Conservation (phyloP, 2,329 filamentous ascomycete species). For the Colletotrichum neosansevieriae region DNA sequence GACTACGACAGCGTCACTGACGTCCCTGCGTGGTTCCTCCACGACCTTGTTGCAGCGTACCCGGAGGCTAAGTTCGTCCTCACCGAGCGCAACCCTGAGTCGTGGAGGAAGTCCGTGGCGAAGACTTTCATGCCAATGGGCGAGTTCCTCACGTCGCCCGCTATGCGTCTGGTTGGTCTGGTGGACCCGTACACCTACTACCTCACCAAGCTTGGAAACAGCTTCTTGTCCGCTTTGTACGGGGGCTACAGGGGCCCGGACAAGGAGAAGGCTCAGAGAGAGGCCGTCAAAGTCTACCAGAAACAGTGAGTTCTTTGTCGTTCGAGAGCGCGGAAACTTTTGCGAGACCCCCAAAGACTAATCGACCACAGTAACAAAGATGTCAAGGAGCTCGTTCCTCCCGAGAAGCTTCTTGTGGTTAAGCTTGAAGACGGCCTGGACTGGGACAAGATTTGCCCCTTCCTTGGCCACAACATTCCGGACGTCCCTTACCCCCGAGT, state of each 20-base stretch:
- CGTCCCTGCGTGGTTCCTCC: slow-evolving; percentile 46
- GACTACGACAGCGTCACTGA: slow-evolving; percentile 48
- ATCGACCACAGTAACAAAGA: slow-evolving; percentile 42
- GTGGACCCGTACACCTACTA: slow-evolving; percentile 26
- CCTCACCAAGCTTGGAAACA: slow-evolving; percentile 1
- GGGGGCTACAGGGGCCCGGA: not conserved
- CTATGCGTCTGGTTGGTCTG: not conserved
- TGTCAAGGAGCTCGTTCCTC: slow-evolving; percentile 44
- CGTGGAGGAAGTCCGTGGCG: slow-evolving; percentile 47
- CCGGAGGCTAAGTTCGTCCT: slow-evolving; percentile 53
- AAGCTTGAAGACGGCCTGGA: slow-evolving; percentile 51
- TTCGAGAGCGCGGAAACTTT: not conserved
- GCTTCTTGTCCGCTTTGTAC: slow-evolving; percentile 11
- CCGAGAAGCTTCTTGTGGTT: slow-evolving; percentile 46
- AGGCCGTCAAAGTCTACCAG: slow-evolving; percentile 27
- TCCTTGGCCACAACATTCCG: slow-evolving; percentile 48
- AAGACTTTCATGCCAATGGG: slow-evolving; percentile 43
- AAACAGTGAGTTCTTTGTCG: slow-evolving; percentile 2
- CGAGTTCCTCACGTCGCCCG: slow-evolving; percentile 7
- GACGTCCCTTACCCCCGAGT: slow-evolving; percentile 46
- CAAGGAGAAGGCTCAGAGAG: not conserved
- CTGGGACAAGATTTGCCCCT: slow-evolving; percentile 52
- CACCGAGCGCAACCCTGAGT: slow-evolving; percentile 49
- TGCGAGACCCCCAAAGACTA: not conserved
- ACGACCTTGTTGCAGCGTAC: slow-evolving; percentile 47